Conservation (phyloP, 208 protist species). For the Leishmania amazonensis region DNA sequence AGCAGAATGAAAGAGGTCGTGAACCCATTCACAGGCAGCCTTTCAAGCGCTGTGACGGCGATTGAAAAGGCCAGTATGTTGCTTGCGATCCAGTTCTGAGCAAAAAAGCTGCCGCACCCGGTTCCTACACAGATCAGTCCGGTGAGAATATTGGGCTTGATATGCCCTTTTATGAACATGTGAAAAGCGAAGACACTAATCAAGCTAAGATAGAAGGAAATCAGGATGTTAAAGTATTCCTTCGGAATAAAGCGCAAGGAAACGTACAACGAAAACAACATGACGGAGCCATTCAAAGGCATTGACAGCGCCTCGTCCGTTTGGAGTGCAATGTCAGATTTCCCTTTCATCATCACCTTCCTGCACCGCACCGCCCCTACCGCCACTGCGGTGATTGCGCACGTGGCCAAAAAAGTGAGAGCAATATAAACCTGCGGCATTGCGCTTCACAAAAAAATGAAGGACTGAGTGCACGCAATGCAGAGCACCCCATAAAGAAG, state of each 20-base stretch:
- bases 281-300: slow-evolving; percentile 80
- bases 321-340: slow-evolving; percentile 39
- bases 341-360: slow-evolving; percentile 34
- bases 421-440: slow-evolving; percentile 61
- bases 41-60: slow-evolving; percentile 70
- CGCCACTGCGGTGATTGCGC: slow-evolving; percentile 51
- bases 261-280: slow-evolving; percentile 81
- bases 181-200: slow-evolving; percentile 69
- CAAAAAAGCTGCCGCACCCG: slow-evolving; percentile 63
- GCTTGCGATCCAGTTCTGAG: slow-evolving; percentile 94
- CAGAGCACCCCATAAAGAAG: slow-evolving; percentile 2
- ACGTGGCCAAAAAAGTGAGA: slow-evolving; percentile 44
- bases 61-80: slow-evolving; percentile 95
- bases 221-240: slow-evolving; percentile 69
- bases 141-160: slow-evolving; percentile 68
- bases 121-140: slow-evolving; percentile 62
- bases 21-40: slow-evolving; percentile 62
- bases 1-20: slow-evolving; percentile 78
- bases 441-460: slow-evolving; percentile 1
- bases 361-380: slow-evolving; percentile 51
- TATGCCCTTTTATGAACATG: slow-evolving; percentile 57
- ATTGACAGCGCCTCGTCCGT: slow-evolving; percentile 64
- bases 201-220: slow-evolving; percentile 77
- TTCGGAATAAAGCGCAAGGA: slow-evolving; percentile 80
- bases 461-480: not conserved